These are phyloP conservation scores for Annulohypoxylon truncatum DNA, from an alignment of 2,329 filamentous ascomycete genomes.

Conservation along the genomic window DNA sequence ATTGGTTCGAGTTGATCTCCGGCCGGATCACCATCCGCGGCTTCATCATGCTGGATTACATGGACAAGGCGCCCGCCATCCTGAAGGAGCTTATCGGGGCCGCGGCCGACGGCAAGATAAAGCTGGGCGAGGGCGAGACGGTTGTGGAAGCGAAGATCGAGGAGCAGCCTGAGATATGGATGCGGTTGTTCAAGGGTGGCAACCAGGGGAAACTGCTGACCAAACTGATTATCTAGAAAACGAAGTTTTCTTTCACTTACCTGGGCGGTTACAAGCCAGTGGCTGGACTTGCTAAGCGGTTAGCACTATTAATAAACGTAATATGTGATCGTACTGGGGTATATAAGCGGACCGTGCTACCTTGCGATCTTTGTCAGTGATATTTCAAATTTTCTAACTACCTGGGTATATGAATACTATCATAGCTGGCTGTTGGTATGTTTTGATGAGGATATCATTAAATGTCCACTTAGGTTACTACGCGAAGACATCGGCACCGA, in stretches of 20 bases:
- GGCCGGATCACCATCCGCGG: constrained; percentile 56
- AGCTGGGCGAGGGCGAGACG: constrained; percentile 43
- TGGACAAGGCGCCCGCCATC: constrained; percentile 45
- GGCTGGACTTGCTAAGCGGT: neutral
- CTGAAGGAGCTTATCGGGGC: constrained; percentile 44
- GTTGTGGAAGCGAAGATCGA: constrained; percentile 47
- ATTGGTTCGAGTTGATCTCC: constrained; percentile 58
- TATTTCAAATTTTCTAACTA: no score
- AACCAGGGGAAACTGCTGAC: constrained; percentile 49
- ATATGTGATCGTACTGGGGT: neutral
- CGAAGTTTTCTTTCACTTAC: neutral
- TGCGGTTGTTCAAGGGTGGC: constrained; percentile 44
- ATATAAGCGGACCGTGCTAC: no score
- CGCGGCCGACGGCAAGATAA: constrained; percentile 42
- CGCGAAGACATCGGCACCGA: no score
- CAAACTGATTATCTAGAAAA: constrained; percentile 38
- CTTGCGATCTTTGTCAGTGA: no score
- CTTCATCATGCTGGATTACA: constrained; percentile 57
- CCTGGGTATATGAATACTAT: no score
- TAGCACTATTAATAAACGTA: neutral
- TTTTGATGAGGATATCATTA: no score
- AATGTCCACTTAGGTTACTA: no score
- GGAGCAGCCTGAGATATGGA: constrained; percentile 47
- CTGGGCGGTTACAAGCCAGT: neutral
- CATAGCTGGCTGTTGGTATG: no score